phyloP scores from a whole-genome alignment of 75 land plant genomes.

The Picea glauca region DNA sequence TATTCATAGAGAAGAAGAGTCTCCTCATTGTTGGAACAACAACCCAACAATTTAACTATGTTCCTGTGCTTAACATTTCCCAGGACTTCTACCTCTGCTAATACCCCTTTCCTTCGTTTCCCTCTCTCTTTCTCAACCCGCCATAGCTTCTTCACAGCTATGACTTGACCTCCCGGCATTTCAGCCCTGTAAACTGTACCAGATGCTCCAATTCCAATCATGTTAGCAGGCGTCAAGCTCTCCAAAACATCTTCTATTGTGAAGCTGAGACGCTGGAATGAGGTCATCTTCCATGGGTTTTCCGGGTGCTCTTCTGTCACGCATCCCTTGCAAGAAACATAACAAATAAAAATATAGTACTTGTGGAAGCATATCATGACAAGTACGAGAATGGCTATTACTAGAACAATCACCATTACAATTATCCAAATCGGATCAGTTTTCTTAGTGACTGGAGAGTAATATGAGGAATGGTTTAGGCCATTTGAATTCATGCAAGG shows the following conservation, averaged over 20 bases:
- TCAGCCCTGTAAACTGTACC: slow-evolving; percentile 57
- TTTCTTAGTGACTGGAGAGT: neutral
- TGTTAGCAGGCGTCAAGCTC: slow-evolving; percentile 28
- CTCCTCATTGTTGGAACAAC: slow-evolving; percentile 34
- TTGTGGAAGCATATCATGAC: slow-evolving; percentile 27
- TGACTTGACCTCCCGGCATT: slow-evolving; percentile 21
- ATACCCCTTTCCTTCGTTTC: slow-evolving; percentile 21
- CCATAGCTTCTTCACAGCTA: slow-evolving; percentile 63
- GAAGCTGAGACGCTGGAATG: slow-evolving; percentile 45
- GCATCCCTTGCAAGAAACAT: slow-evolving; percentile 9
- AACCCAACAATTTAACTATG: slow-evolving; percentile 58
- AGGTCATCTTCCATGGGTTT: slow-evolving; percentile 8
- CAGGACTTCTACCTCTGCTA: slow-evolving; percentile 49
- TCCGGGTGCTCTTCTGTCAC: slow-evolving; percentile 6
- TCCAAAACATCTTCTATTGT: slow-evolving; percentile 30
- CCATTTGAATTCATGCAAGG: slow-evolving; percentile 8
- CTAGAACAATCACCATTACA: slow-evolving; percentile 15
- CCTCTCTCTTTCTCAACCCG: slow-evolving; percentile 15
- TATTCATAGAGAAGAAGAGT: slow-evolving; percentile 64
- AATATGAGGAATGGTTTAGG: neutral
- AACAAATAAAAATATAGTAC: slow-evolving; percentile 14
- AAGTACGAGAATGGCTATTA: slow-evolving; percentile 19
- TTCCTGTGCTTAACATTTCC: slow-evolving; percentile 62
- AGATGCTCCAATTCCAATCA: slow-evolving; percentile 44
- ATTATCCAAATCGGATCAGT: slow-evolving; percentile 10